Percentiles rank a stretch among this genome's conserved stretches.
These are phyloP conservation scores for Pseudogymnoascus destructans DNA, from an alignment of 2,329 filamentous ascomycete genomes.

Conservation along the genomic window DNA sequence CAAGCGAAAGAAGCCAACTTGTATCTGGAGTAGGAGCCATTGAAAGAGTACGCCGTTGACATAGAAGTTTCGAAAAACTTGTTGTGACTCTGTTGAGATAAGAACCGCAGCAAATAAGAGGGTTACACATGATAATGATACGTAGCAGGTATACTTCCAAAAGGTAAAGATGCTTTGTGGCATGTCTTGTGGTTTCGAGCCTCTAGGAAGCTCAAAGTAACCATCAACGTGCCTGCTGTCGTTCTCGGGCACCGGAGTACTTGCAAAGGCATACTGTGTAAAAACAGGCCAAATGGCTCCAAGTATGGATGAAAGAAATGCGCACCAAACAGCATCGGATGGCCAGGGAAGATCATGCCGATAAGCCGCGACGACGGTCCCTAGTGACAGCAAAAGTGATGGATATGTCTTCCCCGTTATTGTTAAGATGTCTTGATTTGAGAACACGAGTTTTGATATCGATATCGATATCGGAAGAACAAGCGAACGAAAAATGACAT, in stretches of 20 bases:
- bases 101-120: neutral
- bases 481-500: neutral
- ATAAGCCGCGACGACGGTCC: neutral
- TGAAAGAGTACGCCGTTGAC: neutral
- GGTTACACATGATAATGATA: neutral
- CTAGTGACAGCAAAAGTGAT: neutral
- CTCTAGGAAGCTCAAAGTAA: neutral
- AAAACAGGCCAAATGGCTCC: neutral
- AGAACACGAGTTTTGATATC: neutral
- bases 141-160: slow-evolving; percentile 1
- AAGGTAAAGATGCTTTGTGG: neutral
- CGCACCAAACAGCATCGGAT: neutral
- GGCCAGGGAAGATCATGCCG: neutral
- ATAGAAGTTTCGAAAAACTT: neutral
- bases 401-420: neutral
- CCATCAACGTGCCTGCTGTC: neutral
- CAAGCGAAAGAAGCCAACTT: slow-evolving; percentile 2
- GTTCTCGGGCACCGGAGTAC: neutral
- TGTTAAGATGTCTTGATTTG: neutral
- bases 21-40: neutral
- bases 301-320: neutral
- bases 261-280: neutral
- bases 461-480: neutral
- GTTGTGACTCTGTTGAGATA: neutral
- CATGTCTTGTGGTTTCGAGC: neutral